Base-by-base conservation (phyloP, 306 rosid species). In the Prunus persica region DNA sequence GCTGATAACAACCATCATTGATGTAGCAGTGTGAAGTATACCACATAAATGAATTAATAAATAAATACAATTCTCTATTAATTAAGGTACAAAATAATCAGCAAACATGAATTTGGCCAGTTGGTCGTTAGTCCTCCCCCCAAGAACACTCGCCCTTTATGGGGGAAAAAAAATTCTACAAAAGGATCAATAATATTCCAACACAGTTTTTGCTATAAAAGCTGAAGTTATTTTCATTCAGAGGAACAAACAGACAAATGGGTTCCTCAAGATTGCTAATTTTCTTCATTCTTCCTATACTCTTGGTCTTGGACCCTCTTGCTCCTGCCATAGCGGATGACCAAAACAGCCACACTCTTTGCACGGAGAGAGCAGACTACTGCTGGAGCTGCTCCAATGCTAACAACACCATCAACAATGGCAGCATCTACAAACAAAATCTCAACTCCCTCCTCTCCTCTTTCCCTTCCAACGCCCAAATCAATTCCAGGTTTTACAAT, bases 381-480 rank as follows among this genome's bases (percentile, higher is more conserved):
- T 67, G 71, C 34, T 67, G 71, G 71, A 67, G 54, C 34, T 76
- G 80, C 47, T 38, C 55, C 58, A 54, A 43, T 34, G 8, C 34
- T 15, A 63, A 49, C 47, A 34, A 19, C 41, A 66, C 5, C 66
- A 1, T 55, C 52, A 54, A 27, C 7, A 55, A 66, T 50, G 20
- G 41, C 30, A 41, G 15, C 50, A 4, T 38, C 47, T 55, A 76
- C 80, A 3, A 54, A 51, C 9, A 54, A 38, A 38, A 38, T 0
- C 43, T 38, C 43, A 38, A 38, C 43, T 0, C 9, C 9, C 9
- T 38, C 43, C 54, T 65, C 45, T 22, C 20, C 10, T 63, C 65
- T 22, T 57, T 75, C 25, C 5, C 25, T 30, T 50, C 65, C 20
- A 22, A 8, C 56, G 13, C 12, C 64, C 27, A 43, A 57, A 24